A percentile compares a stretch with the other conserved stretches of the same genome.
These are phyloP conservation scores for Cladosporium austrohemisphaericum DNA, from an alignment of 2,329 filamentous ascomycete genomes.

Conservation along the genomic window DNA sequence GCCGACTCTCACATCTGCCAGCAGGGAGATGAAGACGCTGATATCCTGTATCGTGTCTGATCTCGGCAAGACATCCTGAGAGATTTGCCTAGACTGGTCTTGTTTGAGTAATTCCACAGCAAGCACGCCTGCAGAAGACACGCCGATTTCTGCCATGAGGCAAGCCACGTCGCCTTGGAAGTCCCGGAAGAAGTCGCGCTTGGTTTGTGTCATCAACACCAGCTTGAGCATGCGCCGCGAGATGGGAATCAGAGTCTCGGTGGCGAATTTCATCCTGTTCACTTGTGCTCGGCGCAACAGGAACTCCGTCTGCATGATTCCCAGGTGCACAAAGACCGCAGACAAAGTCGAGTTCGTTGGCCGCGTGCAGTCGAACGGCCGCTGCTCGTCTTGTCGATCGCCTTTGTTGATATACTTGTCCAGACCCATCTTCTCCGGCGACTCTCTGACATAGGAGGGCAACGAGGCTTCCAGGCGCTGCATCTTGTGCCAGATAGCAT, in stretches of 20 bases:
- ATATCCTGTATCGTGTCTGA: constrained; percentile 45
- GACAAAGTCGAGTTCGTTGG: constrained; percentile 33
- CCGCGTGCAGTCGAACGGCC: constrained; percentile 4
- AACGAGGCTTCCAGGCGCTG: constrained; percentile 37
- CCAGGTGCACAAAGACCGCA: constrained; percentile 38
- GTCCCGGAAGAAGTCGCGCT: constrained; percentile 39
- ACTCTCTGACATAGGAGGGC: constrained; percentile 29
- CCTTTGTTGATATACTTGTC: constrained; percentile 16
- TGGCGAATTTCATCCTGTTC: constrained; percentile 37
- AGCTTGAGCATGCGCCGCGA: constrained; percentile 38
- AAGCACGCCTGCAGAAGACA: constrained; percentile 42
- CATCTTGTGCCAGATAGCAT: constrained; percentile 38
- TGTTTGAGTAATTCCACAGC: constrained; percentile 44
- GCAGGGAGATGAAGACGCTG: constrained; percentile 42
- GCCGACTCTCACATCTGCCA: constrained; percentile 38
- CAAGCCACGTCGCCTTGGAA: constrained; percentile 42
- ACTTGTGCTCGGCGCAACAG: constrained; percentile 56
- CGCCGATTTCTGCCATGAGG: constrained; percentile 38
- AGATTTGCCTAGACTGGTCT: constrained; percentile 34
- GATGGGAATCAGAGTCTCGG: constrained; percentile 36
- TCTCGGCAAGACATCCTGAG: constrained; percentile 36
- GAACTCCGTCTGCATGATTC: constrained; percentile 55
- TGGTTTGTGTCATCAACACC: constrained; percentile 36
- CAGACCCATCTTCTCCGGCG: constrained; percentile 29
- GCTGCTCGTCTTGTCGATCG: constrained; percentile 9